These are phyloP conservation scores for Amyloporia xantha DNA, from an alignment of 768 basidiomycete genomes.

Conservation along the genomic window DNA sequence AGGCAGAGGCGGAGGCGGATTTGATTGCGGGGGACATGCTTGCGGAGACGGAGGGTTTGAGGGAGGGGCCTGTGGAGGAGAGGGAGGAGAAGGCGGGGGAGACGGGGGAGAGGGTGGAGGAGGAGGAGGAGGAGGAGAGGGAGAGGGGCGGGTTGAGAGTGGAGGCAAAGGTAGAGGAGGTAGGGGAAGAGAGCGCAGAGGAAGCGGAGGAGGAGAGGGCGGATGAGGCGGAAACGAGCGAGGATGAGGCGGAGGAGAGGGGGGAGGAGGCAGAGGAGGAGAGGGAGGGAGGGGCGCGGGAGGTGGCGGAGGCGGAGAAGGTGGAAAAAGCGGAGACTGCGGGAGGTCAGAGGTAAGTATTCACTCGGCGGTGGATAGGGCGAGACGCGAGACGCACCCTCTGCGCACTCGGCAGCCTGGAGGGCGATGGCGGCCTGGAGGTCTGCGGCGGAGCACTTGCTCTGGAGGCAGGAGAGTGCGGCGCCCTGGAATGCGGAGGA, in stretches of 20 bases:
- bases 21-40: conserved; percentile 1
- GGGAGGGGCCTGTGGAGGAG: conserved; percentile 1
- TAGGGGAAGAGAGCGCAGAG: not conserved
- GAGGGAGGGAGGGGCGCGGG: too few relatives aligned
- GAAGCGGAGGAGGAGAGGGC: too few relatives aligned
- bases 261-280: too few relatives aligned
- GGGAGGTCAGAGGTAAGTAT: not conserved
- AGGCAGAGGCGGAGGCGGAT: conserved; percentile 1
- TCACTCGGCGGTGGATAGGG: not conserved
- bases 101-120: not conserved
- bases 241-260: too few relatives aligned
- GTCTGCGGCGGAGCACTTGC: conserved; percentile 29
- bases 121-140: not conserved
- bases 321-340: conserved; percentile 7
- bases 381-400: conserved; percentile 10
- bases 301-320: not conserved
- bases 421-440: conserved; percentile 24
- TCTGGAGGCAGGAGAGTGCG: conserved; percentile 27
- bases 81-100: not conserved
- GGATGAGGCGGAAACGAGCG: not conserved
- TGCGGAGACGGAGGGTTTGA: conserved; percentile 2
- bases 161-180: not conserved
- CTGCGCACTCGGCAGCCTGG: conserved; percentile 29
- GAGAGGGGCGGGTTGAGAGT: not conserved
- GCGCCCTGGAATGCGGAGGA: conserved; percentile 30